phyloP scores from a whole-genome alignment of 139 green algal species.

The Ettlia oleoabundans region DNA sequence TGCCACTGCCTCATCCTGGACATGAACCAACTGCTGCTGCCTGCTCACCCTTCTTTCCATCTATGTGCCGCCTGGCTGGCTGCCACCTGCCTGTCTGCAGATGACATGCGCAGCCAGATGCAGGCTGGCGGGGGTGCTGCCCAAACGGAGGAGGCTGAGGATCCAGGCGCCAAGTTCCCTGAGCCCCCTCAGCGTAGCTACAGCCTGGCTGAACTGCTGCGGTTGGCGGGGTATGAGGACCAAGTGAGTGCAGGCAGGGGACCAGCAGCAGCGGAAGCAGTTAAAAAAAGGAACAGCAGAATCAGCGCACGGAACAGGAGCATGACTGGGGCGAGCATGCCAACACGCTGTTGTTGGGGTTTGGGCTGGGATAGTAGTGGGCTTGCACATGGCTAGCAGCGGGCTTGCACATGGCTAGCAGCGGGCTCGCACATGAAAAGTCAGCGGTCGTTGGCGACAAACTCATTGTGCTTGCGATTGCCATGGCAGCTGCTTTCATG shows the following conservation, averaged over 20 bases:
- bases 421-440: too few species aligned
- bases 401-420: too few species aligned
- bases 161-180: conserved; percentile 37
- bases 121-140: neutral
- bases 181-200: conserved; percentile 44
- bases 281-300: neutral
- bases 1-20: too few species aligned
- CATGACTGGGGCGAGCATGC: too few species aligned
- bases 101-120: conserved; percentile 20
- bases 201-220: conserved; percentile 62
- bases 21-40: too few species aligned
- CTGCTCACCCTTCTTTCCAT: too few species aligned
- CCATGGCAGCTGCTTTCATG: too few species aligned
- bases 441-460: too few species aligned
- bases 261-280: neutral
- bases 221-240: conserved; percentile 53
- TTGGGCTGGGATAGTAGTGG: too few species aligned
- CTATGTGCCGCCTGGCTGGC: neutral
- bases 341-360: too few species aligned
- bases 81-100: neutral
- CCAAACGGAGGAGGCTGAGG: neutral
- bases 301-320: neutral
- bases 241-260: conserved; percentile 38
- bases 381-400: too few species aligned
- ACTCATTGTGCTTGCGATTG: too few species aligned